Percentiles rank a stretch among this genome's conserved stretches.
Conservation (phyloP, 1,139 yeast genomes). For the Saccharomyces uvarum region DNA sequence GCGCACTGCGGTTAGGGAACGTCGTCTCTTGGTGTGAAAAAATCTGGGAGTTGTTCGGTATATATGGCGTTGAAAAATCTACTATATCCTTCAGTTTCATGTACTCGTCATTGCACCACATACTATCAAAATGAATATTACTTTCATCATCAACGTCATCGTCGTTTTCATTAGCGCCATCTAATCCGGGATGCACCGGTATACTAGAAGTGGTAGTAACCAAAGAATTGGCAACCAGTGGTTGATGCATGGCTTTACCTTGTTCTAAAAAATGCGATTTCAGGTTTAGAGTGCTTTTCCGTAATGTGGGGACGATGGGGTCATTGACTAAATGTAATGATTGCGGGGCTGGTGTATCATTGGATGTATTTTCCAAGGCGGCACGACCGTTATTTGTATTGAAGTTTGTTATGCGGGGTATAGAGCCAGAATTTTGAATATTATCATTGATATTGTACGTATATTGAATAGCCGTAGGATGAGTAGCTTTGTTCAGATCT, state of each 20-base stretch:
- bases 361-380: background rate
- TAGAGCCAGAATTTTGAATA: background rate
- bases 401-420: background rate
- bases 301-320: background rate
- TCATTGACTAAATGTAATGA: background rate
- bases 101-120: constrained; percentile 46
- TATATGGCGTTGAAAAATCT: background rate
- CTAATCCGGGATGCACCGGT: background rate
- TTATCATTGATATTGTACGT: background rate
- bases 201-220: background rate
- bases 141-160: background rate
- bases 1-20: background rate
- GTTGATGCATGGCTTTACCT: background rate
- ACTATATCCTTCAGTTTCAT: constrained; percentile 48
- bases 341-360: background rate
- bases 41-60: background rate
- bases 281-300: background rate
- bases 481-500: background rate
- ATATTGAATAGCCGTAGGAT: background rate
- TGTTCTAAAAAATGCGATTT: background rate
- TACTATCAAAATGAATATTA: constrained; percentile 18
- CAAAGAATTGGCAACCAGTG: background rate
- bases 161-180: background rate
- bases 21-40: background rate
- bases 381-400: background rate